A percentile compares a stretch with the other conserved stretches of the same genome.
These are phyloP conservation scores for Mycena olivaceomarginata DNA, from an alignment of 768 basidiomycete species.

Conservation along the genomic window DNA sequence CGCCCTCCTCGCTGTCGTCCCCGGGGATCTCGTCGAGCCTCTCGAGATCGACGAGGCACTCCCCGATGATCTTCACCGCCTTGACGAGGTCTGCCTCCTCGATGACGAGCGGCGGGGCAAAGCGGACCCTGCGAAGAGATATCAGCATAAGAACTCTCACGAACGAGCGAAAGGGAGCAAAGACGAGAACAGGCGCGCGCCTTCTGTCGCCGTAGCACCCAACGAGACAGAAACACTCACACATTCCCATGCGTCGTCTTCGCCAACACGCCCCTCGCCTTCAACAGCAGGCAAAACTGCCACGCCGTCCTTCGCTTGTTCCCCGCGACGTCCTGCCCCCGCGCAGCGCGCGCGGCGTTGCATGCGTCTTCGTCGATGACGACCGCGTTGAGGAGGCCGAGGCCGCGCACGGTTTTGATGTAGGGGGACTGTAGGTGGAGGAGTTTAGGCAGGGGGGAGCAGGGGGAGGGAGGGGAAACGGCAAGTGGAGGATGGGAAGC, in stretches of 20 bases:
- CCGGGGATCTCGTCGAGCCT: too few species aligned
- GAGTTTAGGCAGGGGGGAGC: too few species aligned
- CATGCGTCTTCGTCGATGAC: conserved; percentile 85
- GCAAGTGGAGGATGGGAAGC: too few species aligned
- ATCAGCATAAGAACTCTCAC: not conserved
- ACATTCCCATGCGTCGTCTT: conserved; percentile 98
- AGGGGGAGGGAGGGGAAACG: too few species aligned
- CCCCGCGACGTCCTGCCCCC: conserved; percentile 65
- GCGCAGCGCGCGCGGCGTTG: conserved; percentile 62
- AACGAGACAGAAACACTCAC: conserved; percentile 66
- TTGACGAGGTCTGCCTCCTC: conserved; percentile 88
- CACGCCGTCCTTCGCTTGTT: conserved; percentile 87
- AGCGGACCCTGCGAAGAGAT: conserved; percentile 82
- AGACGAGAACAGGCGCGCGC: too few species aligned
- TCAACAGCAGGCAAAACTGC: conserved; percentile 95
- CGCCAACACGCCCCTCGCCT: conserved; percentile 93
- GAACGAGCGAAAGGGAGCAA: too few species aligned
- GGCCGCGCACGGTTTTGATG: conserved; percentile 54
- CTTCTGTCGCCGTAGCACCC: too few species aligned
- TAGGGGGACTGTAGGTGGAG: conserved; percentile 78
- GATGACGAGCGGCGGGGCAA: conserved; percentile 97
- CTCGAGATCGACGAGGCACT: too few species aligned
- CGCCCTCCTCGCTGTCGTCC: too few species aligned
- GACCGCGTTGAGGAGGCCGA: too few species aligned
- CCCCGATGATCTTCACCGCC: conserved; percentile 84